These are phyloP conservation scores for Phaeosphaeria sp. DNA, from an alignment of 2,329 filamentous ascomycete genomes.

Conservation along the genomic window DNA sequence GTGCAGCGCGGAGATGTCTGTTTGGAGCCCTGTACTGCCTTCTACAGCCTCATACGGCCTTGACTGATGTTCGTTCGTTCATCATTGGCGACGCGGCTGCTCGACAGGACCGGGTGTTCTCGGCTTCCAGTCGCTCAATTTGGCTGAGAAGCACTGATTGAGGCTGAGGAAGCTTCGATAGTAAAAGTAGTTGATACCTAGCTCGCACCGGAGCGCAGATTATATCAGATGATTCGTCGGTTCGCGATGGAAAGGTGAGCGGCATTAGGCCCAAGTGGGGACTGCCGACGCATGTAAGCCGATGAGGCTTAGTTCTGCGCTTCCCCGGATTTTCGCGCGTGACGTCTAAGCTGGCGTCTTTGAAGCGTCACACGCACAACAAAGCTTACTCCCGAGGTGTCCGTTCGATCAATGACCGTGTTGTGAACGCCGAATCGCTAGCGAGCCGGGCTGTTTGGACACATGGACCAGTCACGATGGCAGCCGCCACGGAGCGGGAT, in stretches of 20 bases:
- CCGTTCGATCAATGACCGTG: conserved; percentile 2
- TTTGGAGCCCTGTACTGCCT: too few relatives aligned
- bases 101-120: not conserved
- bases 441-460: not conserved
- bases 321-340: not conserved
- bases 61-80: too few relatives aligned
- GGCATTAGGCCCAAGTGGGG: not conserved
- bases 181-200: not conserved
- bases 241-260: not conserved
- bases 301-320: not conserved
- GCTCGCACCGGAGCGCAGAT: not conserved
- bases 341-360: not conserved
- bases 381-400: conserved; percentile 1
- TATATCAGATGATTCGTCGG: not conserved
- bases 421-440: not conserved
- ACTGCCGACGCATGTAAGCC: not conserved
- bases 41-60: too few relatives aligned
- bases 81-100: not conserved
- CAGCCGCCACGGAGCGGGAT: not conserved
- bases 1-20: too few relatives aligned
- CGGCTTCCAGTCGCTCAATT: not conserved
- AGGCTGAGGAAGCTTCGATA: not conserved
- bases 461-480: conserved; percentile 9
- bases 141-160: not conserved
- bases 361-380: conserved; percentile 4